Conservation (phyloP, 495 filamentous ascomycete genomes). For the Gamarada debralockiae region DNA sequence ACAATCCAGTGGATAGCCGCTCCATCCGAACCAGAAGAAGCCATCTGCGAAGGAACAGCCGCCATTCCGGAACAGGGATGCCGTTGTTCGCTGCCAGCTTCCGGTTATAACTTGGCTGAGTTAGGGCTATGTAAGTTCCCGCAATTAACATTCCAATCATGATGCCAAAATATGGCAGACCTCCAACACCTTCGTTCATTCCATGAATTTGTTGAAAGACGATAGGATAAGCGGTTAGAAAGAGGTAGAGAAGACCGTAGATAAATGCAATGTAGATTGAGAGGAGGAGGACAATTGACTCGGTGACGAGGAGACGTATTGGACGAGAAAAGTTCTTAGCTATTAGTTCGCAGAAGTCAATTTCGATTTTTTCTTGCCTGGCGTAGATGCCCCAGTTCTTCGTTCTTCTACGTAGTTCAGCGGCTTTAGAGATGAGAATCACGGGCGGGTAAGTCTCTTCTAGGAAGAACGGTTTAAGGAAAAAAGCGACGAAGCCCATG, state of each 20-base stretch:
- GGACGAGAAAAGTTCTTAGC: slow-evolving; percentile 83
- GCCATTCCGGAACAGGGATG: slow-evolving; percentile 81
- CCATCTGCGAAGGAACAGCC: slow-evolving; percentile 72
- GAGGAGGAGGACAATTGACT: slow-evolving; percentile 73
- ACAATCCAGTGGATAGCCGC: slow-evolving; percentile 82
- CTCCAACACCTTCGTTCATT: slow-evolving; percentile 62
- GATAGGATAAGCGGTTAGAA: slow-evolving; percentile 76
- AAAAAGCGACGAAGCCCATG: slow-evolving; percentile 71
- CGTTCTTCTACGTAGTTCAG: slow-evolving; percentile 73
- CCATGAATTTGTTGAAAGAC: slow-evolving; percentile 72
- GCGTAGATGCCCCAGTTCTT: slow-evolving; percentile 93
- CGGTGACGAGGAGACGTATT: slow-evolving; percentile 70
- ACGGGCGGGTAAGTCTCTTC: slow-evolving; percentile 84
- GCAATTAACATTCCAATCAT: slow-evolving; percentile 67
- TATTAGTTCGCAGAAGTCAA: slow-evolving; percentile 74
- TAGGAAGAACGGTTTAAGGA: slow-evolving; percentile 67
- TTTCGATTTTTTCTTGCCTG: slow-evolving; percentile 88
- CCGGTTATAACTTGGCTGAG: slow-evolving; percentile 62
- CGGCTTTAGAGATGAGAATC: slow-evolving; percentile 72
- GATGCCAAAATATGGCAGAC: slow-evolving; percentile 80
- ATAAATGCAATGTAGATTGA: slow-evolving; percentile 82
- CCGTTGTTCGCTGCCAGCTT: slow-evolving; percentile 73
- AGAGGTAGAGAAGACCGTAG: slow-evolving; percentile 78
- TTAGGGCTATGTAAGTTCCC: slow-evolving; percentile 58
- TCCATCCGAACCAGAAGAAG: slow-evolving; percentile 89